Percentiles rank a stretch among this genome's conserved stretches.
Evolutionary conservation across 2,329 filamentous ascomycete species (phyloP).

Genomic region (Monosporascus sp.): DNA sequence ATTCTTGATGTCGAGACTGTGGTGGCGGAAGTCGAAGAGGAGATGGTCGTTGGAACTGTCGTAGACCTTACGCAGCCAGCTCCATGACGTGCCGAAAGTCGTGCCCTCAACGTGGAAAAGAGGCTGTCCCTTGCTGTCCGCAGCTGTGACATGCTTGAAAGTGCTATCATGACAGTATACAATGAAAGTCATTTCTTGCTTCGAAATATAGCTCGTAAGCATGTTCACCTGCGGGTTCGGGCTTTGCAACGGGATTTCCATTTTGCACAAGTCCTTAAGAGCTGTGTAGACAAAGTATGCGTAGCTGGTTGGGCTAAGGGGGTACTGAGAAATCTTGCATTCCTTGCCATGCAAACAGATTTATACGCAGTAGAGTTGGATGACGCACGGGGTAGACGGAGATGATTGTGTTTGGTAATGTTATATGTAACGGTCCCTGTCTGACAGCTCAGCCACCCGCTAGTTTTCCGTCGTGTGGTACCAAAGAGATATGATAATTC

Average conservation of each 20-base stretch:
- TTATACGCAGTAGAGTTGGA: no score
- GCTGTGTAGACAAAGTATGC: no score
- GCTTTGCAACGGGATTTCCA: slow-evolving; percentile 4
- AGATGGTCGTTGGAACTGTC: slow-evolving; percentile 1
- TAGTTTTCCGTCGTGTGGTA: no score
- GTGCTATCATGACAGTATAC: slow-evolving; percentile 6
- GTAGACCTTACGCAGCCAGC: slow-evolving; percentile 12
- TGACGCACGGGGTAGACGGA: no score
- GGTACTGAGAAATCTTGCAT: no score
- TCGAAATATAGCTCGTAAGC: slow-evolving; percentile 1
- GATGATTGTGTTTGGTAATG: no score
- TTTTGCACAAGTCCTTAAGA: not conserved
- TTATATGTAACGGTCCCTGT: no score
- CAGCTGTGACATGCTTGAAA: slow-evolving; percentile 5
- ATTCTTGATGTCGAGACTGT: slow-evolving; percentile 12
- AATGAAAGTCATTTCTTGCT: not conserved
- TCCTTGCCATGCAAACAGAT: no score
- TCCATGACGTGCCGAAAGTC: slow-evolving; percentile 10
- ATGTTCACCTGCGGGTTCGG: slow-evolving; percentile 6
- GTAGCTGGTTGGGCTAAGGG: no score
- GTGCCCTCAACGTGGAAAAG: slow-evolving; percentile 10
- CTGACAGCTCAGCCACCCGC: no score
- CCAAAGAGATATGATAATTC: no score
- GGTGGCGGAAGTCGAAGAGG: slow-evolving; percentile 14
- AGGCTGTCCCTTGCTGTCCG: not conserved